Evolutionary conservation across 768 basidiomycete genomes (phyloP).

Genomic region (Phylloporus rhodoxanthus): DNA sequence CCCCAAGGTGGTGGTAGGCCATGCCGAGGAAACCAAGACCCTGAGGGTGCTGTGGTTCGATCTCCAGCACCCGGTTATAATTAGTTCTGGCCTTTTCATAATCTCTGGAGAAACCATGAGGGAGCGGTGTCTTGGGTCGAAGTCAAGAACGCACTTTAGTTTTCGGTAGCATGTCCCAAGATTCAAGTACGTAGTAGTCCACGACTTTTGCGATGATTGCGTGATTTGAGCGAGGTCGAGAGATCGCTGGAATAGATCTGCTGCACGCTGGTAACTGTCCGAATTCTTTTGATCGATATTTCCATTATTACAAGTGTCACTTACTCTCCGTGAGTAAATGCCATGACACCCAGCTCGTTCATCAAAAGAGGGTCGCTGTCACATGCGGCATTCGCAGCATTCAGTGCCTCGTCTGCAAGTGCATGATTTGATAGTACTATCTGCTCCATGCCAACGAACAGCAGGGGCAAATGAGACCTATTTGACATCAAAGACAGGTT

Average conservation of each 20-base stretch:
- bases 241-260: constrained; percentile 63
- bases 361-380: constrained; percentile 82
- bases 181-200: constrained; percentile 89
- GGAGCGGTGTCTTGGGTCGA: not conserved
- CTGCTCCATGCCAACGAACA: constrained; percentile 98
- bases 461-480: constrained; percentile 91
- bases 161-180: constrained; percentile 86
- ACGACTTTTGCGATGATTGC: constrained; percentile 77
- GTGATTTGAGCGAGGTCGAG: constrained; percentile 79
- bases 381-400: constrained; percentile 76
- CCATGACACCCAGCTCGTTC: constrained; percentile 92
- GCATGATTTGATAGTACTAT: constrained; percentile 78
- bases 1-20: constrained; percentile 69
- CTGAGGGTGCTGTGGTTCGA: constrained; percentile 78
- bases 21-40: constrained; percentile 89
- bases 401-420: constrained; percentile 84
- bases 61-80: constrained; percentile 76
- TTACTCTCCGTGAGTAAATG: constrained; percentile 80
- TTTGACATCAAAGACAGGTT: constrained; percentile 5
- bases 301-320: constrained; percentile 21
- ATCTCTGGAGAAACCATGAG: constrained; percentile 31
- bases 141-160: constrained; percentile 49
- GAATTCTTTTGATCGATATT: constrained; percentile 24
- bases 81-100: constrained; percentile 62
- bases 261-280: constrained; percentile 66